A percentile compares a stretch with the other conserved stretches of the same genome.
These are phyloP conservation scores for Schizochytrium sp. DNA, from an alignment of 108 stramenopile species.

Conservation along the genomic window DNA sequence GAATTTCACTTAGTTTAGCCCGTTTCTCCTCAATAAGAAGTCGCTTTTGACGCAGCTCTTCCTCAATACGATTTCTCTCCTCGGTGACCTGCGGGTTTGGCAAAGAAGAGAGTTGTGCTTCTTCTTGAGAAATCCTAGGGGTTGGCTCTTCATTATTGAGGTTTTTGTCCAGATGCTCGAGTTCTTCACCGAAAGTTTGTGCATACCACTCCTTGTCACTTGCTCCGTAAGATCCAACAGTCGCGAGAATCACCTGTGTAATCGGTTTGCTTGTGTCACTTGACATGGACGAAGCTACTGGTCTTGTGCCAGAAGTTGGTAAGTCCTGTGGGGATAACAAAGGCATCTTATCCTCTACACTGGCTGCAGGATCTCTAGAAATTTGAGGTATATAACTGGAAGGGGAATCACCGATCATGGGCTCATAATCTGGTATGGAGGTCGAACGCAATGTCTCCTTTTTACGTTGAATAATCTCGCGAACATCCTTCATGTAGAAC, in stretches of 20 bases:
- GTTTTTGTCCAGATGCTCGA: slow-evolving; percentile 73
- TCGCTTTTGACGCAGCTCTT: slow-evolving; percentile 71
- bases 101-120: slow-evolving; percentile 60
- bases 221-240: background rate
- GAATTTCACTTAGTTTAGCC: background rate
- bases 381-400: too few species aligned
- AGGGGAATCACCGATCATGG: too few species aligned
- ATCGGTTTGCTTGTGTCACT: too few species aligned
- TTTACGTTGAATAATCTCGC: background rate
- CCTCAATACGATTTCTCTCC: slow-evolving; percentile 68
- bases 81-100: slow-evolving; percentile 78
- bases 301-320: too few species aligned
- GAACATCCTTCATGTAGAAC: slow-evolving; percentile 5
- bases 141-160: background rate
- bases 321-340: too few species aligned
- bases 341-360: too few species aligned
- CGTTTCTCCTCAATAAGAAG: slow-evolving; percentile 70
- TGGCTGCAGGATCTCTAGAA: too few species aligned
- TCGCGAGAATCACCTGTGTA: background rate
- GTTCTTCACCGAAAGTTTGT: slow-evolving; percentile 63
- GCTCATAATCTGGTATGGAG: background rate
- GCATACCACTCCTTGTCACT: slow-evolving; percentile 12
- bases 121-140: background rate
- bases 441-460: background rate
- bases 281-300: too few species aligned